Base-by-base conservation (phyloP, 2,329 filamentous ascomycete genomes). In the Amphichorda felina region DNA sequence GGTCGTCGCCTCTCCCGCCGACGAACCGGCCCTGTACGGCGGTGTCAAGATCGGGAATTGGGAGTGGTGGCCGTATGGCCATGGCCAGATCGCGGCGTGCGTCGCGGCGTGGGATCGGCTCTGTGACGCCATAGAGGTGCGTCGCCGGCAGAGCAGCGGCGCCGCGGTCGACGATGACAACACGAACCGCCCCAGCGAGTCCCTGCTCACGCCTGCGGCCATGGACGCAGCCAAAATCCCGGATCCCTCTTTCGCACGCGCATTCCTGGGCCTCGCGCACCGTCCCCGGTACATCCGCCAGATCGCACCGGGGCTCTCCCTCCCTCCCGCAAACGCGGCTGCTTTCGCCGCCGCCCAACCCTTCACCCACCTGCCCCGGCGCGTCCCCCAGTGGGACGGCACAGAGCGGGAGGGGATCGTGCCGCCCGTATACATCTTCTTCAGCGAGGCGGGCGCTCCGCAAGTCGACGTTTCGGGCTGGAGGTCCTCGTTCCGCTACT, bases 61-160 rank as follows among this genome's bases (percentile, higher is more conserved):
- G 53, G 41, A 43, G 21, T 55, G 48, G 50, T 44, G 37, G 30
- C 43, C 52, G 5, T 56, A 58, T 30, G 41, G 50, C 37, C 45
- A 49, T 17, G 38, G 39, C 21, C 50, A 55, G 36, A 45, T 55
- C 30, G 35, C 30, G 33, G 18, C 29, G 21, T 45, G 43, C 19
- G 33, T 55, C 31, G 25, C 14, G 24, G 45, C 44, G 6, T 55
- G 42, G 41, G 44, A 53, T 35, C 45, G 43, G 14, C 40, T 52
- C 2, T 44, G 39, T 18, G 34, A 43, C 21, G 34, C 45, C 22
- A 51, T 54, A 34, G 48, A 52, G 40, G 41, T 34, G 32, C 49
- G 43, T 41, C 36, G 19, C 21, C 34, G 34, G 34, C 34, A 29
- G 34, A 29, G 25, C 25, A 29, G 9, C 8, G 14, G 34, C 14